Percentiles rank a stretch among this genome's conserved stretches.
phyloP scores from a whole-genome alignment of 768 basidiomycete species.

The Panellus pusillus region DNA sequence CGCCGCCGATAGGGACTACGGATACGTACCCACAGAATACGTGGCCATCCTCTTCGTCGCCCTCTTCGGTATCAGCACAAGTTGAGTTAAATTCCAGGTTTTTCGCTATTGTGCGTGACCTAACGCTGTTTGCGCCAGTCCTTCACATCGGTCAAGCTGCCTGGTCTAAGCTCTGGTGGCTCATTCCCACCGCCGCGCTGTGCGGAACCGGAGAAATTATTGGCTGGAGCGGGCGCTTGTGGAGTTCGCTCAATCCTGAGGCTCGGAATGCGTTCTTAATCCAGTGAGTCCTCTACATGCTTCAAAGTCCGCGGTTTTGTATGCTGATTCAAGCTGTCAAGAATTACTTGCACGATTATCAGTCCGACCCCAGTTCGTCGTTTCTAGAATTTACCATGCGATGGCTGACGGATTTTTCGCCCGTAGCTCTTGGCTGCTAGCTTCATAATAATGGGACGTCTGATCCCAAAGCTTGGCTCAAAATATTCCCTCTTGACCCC shows the following conservation, averaged over 20 bases:
- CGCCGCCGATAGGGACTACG: slow-evolving; percentile 21
- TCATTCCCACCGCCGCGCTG: slow-evolving; percentile 48
- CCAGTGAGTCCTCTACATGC: slow-evolving; percentile 32
- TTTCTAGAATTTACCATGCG: no score
- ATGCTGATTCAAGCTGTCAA: slow-evolving; percentile 15
- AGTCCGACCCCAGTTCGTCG: slow-evolving; percentile 46
- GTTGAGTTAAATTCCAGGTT: slow-evolving; percentile 25
- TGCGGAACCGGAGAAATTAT: slow-evolving; percentile 50
- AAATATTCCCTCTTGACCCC: slow-evolving; percentile 49
- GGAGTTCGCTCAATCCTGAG: slow-evolving; percentile 40
- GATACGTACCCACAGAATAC: slow-evolving; percentile 37
- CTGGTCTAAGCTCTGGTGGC: slow-evolving; percentile 49
- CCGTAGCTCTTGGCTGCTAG: slow-evolving; percentile 47
- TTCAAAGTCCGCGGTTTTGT: not conserved
- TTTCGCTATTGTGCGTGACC: not conserved
- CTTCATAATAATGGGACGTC: slow-evolving; percentile 50
- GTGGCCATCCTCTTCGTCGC: slow-evolving; percentile 36
- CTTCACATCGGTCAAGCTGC: slow-evolving; percentile 46
- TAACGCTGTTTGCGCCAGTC: slow-evolving; percentile 29
- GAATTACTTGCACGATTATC: slow-evolving; percentile 46
- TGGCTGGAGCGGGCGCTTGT: slow-evolving; percentile 54
- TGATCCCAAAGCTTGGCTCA: slow-evolving; percentile 44
- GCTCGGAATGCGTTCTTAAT: slow-evolving; percentile 34
- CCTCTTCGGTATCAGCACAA: slow-evolving; percentile 40
- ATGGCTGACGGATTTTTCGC: no score